Conservation (phyloP, 2,329 filamentous ascomycete species). For the Ophiostoma himal-ulmi region DNA sequence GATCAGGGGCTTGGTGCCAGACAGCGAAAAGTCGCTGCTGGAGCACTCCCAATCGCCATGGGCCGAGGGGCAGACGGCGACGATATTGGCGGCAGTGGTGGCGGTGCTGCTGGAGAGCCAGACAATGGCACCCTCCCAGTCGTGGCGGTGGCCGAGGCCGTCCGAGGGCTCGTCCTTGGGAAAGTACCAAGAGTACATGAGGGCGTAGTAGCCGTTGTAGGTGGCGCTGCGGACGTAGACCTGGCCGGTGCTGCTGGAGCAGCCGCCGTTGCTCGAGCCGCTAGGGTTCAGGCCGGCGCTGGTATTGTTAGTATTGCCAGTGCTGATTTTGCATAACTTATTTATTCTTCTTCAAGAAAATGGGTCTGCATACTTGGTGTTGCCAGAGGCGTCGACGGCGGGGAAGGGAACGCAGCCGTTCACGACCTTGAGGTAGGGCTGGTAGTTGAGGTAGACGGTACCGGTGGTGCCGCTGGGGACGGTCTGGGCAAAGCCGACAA, state of each 20-base stretch:
- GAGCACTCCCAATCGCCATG: slow-evolving; percentile 35
- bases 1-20: slow-evolving; percentile 36
- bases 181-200: slow-evolving; percentile 44
- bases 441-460: slow-evolving; percentile 48
- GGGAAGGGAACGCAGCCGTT: slow-evolving; percentile 60
- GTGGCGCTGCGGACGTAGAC: slow-evolving; percentile 34
- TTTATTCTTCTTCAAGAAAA: too few relatives aligned
- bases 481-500: slow-evolving; percentile 50
- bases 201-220: slow-evolving; percentile 32
- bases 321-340: slow-evolving; percentile 37
- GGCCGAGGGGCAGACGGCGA: slow-evolving; percentile 34
- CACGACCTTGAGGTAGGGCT: slow-evolving; percentile 49
- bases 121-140: slow-evolving; percentile 38
- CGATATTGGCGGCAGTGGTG: slow-evolving; percentile 31
- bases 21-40: slow-evolving; percentile 1
- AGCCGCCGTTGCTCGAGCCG: slow-evolving; percentile 29
- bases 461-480: slow-evolving; percentile 45
- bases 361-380: slow-evolving; percentile 38
- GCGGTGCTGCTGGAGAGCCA: slow-evolving; percentile 29
- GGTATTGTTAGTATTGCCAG: slow-evolving; percentile 34
- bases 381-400: slow-evolving; percentile 51
- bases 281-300: neutral
- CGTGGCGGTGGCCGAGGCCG: slow-evolving; percentile 36
- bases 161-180: slow-evolving; percentile 40
- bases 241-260: slow-evolving; percentile 35